Percentiles rank a stretch among this genome's conserved stretches.
Conservation (phyloP, 495 filamentous ascomycete species). For the Sordaria brevicollis region DNA sequence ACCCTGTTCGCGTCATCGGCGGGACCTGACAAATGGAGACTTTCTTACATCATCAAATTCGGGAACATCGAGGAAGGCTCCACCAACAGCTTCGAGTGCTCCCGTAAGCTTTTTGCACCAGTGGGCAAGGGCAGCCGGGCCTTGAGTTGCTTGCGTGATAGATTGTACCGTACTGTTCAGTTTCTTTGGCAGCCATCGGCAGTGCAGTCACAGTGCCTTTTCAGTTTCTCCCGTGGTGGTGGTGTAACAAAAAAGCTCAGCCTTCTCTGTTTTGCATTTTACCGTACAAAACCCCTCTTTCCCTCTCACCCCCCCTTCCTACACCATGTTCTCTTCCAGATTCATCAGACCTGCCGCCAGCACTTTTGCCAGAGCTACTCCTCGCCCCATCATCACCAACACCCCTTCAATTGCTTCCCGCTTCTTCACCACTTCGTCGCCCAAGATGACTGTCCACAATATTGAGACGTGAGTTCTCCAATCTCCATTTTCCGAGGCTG, state of each 20-base stretch:
- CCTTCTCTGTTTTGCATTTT: neutral
- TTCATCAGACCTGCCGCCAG: conserved; percentile 9
- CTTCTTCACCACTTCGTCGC: conserved; percentile 29
- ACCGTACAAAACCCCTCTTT: neutral
- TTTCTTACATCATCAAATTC: neutral
- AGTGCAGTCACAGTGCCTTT: neutral
- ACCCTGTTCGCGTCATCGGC: neutral
- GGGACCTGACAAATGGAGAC: neutral
- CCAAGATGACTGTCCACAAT: conserved; percentile 37
- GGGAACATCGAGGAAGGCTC: neutral
- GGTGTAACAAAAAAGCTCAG: neutral
- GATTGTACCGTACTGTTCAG: neutral
- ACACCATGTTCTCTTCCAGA: conserved; percentile 16
- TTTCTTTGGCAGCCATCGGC: neutral
- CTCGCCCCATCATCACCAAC: neutral
- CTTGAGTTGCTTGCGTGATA: too few relatives aligned
- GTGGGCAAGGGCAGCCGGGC: neutral
- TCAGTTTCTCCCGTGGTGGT: neutral
- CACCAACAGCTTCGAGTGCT: neutral
- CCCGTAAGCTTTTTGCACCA: neutral
- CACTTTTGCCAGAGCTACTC: conserved; percentile 4
- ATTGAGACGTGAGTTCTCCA: conserved; percentile 26
- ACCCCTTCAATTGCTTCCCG: conserved; percentile 11
- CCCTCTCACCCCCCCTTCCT: conserved; percentile 4
- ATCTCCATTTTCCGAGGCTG: neutral